A percentile compares a stretch with the other conserved stretches of the same genome.
Conservation (phyloP, 805 yeast species). For the Wickerhamiella nectarea region DNA sequence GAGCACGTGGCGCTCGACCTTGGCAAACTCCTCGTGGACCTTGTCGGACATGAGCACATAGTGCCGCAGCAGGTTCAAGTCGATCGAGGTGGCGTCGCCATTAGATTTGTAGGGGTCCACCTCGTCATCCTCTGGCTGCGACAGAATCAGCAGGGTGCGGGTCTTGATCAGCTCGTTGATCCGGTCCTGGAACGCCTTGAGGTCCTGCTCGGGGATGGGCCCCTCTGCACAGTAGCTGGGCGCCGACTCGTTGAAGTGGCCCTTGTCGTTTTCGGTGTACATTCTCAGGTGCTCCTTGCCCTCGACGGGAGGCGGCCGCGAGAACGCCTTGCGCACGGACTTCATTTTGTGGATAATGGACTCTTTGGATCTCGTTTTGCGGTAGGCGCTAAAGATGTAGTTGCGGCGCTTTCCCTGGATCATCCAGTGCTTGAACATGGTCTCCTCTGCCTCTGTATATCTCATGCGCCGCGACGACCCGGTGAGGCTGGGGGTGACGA, state of each 20-base stretch:
- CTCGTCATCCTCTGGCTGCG: constrained; percentile 6
- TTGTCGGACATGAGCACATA: constrained; percentile 5
- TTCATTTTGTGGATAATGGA: constrained; percentile 10
- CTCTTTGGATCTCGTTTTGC: constrained; percentile 6
- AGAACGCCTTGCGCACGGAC: constrained; percentile 7
- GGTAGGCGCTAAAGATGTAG: constrained; percentile 4
- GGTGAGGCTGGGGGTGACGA: not conserved
- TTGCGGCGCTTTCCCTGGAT: constrained; percentile 7
- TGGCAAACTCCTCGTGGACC: constrained; percentile 5
- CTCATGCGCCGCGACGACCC: constrained; percentile 3
- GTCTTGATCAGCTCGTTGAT: constrained; percentile 9
- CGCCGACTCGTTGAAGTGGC: constrained; percentile 1
- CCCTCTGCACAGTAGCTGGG: constrained; percentile 1
- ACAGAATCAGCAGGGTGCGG: constrained; percentile 2
- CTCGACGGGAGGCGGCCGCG: constrained; percentile 3
- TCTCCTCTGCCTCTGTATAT: constrained; percentile 7
- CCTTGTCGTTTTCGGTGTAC: constrained; percentile 3
- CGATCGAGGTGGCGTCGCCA: constrained; percentile 1
- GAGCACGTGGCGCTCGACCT: constrained; percentile 9
- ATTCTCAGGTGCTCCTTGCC: constrained; percentile 6
- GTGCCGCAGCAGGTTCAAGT: constrained; percentile 6
- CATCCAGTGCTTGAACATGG: constrained; percentile 10
- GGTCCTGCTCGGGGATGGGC: constrained; percentile 7
- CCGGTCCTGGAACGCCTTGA: constrained; percentile 7
- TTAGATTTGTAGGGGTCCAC: constrained; percentile 2